phyloP scores from a whole-genome alignment of 257 asterid genomes.

The Solanum tacnaense region DNA sequence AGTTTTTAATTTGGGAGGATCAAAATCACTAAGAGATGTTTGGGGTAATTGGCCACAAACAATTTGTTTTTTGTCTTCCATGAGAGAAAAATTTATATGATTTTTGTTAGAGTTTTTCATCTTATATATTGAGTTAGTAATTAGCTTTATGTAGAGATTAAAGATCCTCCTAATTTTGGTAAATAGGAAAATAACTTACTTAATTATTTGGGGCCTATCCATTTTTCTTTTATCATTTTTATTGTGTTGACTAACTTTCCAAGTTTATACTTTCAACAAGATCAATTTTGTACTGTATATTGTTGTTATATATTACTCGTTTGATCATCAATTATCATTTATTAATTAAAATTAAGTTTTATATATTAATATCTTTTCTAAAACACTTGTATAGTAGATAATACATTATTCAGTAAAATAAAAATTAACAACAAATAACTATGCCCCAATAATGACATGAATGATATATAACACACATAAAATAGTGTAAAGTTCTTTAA shows the following conservation, averaged over 20 bases:
- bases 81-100: not conserved
- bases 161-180: not conserved
- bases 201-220: not conserved
- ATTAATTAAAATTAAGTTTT: not conserved
- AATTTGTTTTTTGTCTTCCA: slow-evolving; percentile 6
- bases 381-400: not conserved
- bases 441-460: not conserved
- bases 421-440: not conserved
- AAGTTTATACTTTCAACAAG: not conserved
- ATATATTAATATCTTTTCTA: not conserved
- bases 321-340: not conserved
- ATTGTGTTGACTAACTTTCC: not conserved
- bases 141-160: not conserved
- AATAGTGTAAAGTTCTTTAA: not conserved
- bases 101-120: not conserved
- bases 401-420: not conserved
- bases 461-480: not conserved
- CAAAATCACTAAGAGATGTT: not conserved
- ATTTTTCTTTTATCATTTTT: not conserved
- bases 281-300: not conserved
- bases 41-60: not conserved
- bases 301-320: not conserved
- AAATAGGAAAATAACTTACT: not conserved
- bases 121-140: not conserved
- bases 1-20: slow-evolving; percentile 15